These are phyloP conservation scores for Piromyces finnis DNA, from an alignment of 192 early-diverging fungal species.

Conservation along the genomic window DNA sequence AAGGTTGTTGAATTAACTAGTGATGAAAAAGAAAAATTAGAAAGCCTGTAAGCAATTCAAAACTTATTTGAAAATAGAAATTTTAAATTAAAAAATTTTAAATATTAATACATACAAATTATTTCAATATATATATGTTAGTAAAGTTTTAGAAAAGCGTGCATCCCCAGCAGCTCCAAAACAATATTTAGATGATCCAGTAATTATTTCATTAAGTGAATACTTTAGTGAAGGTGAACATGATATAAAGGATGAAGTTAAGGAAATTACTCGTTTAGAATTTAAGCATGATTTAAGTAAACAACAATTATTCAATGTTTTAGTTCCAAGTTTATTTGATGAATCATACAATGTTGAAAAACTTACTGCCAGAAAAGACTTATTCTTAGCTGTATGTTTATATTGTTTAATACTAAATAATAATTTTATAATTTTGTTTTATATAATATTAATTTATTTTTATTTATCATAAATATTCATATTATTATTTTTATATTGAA, in stretches of 20 bases:
- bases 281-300: constrained; percentile 68
- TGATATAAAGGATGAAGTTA: constrained; percentile 36
- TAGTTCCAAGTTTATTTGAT: constrained; percentile 39
- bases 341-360: constrained; percentile 15
- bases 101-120: too few species aligned
- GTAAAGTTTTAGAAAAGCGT: constrained; percentile 5
- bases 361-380: constrained; percentile 4
- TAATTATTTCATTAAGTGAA: constrained; percentile 13
- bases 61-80: too few species aligned
- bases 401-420: too few species aligned
- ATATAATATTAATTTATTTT: too few species aligned
- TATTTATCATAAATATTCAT: too few species aligned
- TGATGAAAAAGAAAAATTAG: constrained; percentile 29
- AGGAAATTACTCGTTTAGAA: constrained; percentile 67
- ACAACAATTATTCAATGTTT: constrained; percentile 49
- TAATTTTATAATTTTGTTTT: too few species aligned
- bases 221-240: constrained; percentile 4
- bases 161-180: constrained; percentile 22
- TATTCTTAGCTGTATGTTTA: constrained; percentile 1
- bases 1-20: constrained; percentile 42
- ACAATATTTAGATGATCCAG: constrained; percentile 22
- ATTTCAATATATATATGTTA: background rate
- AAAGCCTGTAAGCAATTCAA: background rate
- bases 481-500: too few species aligned
- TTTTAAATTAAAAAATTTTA: too few species aligned